Percentiles rank a stretch among this genome's conserved stretches.
Conservation (phyloP, 768 basidiomycete species). For the Lepiota brunneoincarnata region DNA sequence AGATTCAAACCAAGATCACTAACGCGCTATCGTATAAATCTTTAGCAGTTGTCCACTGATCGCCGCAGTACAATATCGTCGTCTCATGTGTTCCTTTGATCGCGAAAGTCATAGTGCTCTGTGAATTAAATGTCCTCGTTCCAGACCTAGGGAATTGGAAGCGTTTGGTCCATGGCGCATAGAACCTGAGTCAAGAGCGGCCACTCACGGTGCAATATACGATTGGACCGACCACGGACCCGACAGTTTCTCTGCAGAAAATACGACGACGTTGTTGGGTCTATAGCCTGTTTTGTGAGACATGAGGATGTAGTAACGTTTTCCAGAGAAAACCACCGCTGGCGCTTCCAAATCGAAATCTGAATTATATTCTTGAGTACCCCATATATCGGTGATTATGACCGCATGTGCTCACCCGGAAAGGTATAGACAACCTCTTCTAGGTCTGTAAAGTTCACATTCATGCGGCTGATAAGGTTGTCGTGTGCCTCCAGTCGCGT, state of each 20-base stretch:
- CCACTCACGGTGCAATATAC: slow-evolving; percentile 5
- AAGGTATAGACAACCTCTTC: slow-evolving; percentile 2
- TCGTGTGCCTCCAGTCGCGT: slow-evolving; percentile 4
- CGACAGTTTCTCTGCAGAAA: slow-evolving; percentile 5
- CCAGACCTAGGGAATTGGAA: background rate
- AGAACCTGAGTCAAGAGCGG: too few relatives aligned
- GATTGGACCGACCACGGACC: slow-evolving; percentile 7
- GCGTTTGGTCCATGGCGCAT: too few relatives aligned
- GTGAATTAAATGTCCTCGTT: slow-evolving; percentile 3
- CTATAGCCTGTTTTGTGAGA: slow-evolving; percentile 6
- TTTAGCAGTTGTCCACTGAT: slow-evolving; percentile 6
- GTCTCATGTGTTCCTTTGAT: background rate
- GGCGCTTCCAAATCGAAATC: slow-evolving; percentile 7
- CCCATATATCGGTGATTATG: too few relatives aligned
- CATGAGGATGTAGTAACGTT: slow-evolving; percentile 6
- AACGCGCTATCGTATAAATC: slow-evolving; percentile 7
- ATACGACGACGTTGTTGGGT: slow-evolving; percentile 9
- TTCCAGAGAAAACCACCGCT: slow-evolving; percentile 3
- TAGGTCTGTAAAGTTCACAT: slow-evolving; percentile 1
- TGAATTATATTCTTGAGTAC: background rate
- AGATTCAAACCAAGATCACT: background rate
- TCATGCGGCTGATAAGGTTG: slow-evolving; percentile 5
- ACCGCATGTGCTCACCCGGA: background rate
- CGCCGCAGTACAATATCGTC: slow-evolving; percentile 2
- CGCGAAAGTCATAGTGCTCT: slow-evolving; percentile 2